Conservation (phyloP, 1,284 basidiomycete genomes). For the Microbotryum violaceum region DNA sequence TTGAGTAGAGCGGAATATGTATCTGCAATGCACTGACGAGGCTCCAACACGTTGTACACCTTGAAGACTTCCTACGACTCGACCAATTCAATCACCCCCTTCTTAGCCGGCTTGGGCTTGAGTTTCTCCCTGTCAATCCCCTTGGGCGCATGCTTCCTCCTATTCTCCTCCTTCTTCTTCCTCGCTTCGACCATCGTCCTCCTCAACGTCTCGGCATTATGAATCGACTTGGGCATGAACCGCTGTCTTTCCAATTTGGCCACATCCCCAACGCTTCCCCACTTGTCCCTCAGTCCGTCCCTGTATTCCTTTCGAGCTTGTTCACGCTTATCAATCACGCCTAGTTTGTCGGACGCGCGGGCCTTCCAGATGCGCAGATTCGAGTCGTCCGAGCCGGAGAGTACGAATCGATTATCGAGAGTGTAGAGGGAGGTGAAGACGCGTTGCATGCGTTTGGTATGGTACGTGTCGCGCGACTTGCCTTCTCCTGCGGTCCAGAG, state of each 20-base stretch:
- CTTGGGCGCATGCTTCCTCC: constrained; percentile 54
- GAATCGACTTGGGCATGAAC: constrained; percentile 81
- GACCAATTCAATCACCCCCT: constrained; percentile 46
- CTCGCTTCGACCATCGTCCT: constrained; percentile 84
- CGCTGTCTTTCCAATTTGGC: constrained; percentile 71
- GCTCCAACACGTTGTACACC: neutral
- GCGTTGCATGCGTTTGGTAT: constrained; percentile 98
- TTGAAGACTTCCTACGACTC: constrained; percentile 11
- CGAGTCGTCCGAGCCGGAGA: constrained; percentile 93
- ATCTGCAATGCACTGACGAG: no score
- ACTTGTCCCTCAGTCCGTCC: constrained; percentile 76
- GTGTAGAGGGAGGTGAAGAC: constrained; percentile 57
- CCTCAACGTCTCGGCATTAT: constrained; percentile 81
- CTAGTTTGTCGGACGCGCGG: constrained; percentile 83
- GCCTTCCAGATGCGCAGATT: constrained; percentile 97
- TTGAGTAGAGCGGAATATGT: no score
- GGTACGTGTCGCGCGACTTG: constrained; percentile 81
- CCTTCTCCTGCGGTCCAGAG: constrained; percentile 88
- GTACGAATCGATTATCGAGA: constrained; percentile 82
- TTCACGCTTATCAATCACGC: constrained; percentile 84
- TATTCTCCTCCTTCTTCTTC: constrained; percentile 86
- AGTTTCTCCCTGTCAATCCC: constrained; percentile 73
- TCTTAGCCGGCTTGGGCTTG: constrained; percentile 87
- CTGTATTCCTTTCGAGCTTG: constrained; percentile 88
- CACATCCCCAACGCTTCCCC: constrained; percentile 77